A percentile compares a stretch with the other conserved stretches of the same genome.
Evolutionary conservation across 176 grass and related monocot species (phyloP).

Genomic region (Lolium multiflorum): DNA sequence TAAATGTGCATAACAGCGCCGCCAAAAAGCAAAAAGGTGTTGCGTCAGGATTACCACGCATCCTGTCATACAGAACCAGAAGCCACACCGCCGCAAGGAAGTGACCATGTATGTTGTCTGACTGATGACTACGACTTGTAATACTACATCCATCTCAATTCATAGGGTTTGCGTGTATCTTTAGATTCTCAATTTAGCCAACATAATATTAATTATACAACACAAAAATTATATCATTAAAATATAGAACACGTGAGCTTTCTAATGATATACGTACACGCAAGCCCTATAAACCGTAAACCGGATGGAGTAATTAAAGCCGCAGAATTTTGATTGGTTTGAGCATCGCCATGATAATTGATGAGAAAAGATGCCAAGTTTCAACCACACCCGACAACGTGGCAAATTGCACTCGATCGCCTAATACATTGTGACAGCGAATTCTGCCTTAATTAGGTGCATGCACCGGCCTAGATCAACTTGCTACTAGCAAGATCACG

Average conservation of each 20-base stretch:
- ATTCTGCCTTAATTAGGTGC: not conserved
- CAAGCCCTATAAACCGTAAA: too few relatives aligned
- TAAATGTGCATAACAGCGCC: not conserved
- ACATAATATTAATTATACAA: too few relatives aligned
- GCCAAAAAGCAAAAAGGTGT: not conserved
- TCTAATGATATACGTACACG: too few relatives aligned
- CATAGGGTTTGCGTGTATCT: too few relatives aligned
- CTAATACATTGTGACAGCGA: not conserved
- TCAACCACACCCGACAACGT: not conserved
- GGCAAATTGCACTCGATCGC: not conserved
- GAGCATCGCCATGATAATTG: not conserved
- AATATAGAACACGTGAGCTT: too few relatives aligned
- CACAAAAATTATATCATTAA: too few relatives aligned
- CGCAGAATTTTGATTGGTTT: not conserved
- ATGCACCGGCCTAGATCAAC: slow-evolving; percentile 18
- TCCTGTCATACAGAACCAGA: not conserved
- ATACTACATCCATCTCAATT: too few relatives aligned
- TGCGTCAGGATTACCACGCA: not conserved
- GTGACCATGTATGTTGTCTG: too few relatives aligned
- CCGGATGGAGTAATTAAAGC: not conserved
- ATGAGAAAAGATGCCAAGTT: not conserved
- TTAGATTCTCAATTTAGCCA: too few relatives aligned
- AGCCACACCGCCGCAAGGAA: too few relatives aligned
- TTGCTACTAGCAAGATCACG: not conserved
- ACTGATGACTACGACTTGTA: too few relatives aligned